Conservation (phyloP, 805 yeast species). For the Candida orba region DNA sequence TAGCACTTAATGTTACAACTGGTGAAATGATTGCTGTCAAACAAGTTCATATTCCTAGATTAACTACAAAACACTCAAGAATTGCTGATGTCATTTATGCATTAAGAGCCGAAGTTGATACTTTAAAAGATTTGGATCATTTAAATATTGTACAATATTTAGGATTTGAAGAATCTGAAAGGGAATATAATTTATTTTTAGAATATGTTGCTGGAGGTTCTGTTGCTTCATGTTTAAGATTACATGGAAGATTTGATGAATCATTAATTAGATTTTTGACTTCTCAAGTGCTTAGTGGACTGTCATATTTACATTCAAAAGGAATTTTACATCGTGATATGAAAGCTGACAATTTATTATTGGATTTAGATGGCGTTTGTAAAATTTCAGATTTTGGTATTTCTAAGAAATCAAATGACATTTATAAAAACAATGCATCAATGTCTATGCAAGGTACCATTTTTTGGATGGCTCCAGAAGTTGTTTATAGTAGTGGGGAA, state of each 20-base stretch:
- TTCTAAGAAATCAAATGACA: constrained; percentile 76
- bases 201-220: constrained; percentile 99
- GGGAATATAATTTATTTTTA: constrained; percentile 75
- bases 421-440: constrained; percentile 85
- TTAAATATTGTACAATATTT: constrained; percentile 90
- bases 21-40: constrained; percentile 99
- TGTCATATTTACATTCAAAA: constrained; percentile 78
- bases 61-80: constrained; percentile 32
- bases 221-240: constrained; percentile 75
- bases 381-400: constrained; percentile 97
- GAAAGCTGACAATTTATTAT: constrained; percentile 84
- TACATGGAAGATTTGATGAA: constrained; percentile 83
- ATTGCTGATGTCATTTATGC: constrained; percentile 68
- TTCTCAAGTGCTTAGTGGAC: constrained; percentile 73
- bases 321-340: constrained; percentile 91
- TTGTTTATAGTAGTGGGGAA: constrained; percentile 72
- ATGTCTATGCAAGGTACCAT: constrained; percentile 99
- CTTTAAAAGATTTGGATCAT: constrained; percentile 91
- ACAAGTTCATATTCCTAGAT: constrained; percentile 68
- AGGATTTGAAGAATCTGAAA: constrained; percentile 76
- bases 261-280: constrained; percentile 64
- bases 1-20: constrained; percentile 89
- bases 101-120: constrained; percentile 82
- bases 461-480: constrained; percentile 99
- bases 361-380: constrained; percentile 89